Evolutionary conservation across 2,329 filamentous ascomycete genomes (phyloP), one percentile per base, ranked within the genome.

Genomic region (Hypoxylon sp.): DNA sequence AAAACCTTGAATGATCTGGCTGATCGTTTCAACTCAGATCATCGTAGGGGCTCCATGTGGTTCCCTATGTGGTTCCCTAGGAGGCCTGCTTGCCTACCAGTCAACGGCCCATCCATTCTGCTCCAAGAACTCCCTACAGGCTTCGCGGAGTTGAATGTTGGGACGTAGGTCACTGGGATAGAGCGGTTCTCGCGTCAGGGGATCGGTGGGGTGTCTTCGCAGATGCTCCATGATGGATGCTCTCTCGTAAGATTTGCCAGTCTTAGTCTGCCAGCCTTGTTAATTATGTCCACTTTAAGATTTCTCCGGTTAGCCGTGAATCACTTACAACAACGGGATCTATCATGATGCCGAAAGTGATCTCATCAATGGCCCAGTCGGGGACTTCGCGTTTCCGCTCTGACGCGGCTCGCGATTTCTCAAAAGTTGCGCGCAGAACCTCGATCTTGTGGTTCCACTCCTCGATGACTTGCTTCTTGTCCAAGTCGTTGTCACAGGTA

Each of bases 41-140:
- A 9, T 56, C 5, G 11, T 10, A 17, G 19, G 30, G 17, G 21
- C 30, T 21, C 5, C 7, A 4, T 21, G n/a, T n/a, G n/a, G n/a
- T n/a, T n/a, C n/a, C n/a, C n/a, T n/a, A n/a, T 14, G 2, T n/a
- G 14, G 23, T 6, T 6, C 21, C 4, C 19, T 19, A 5, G 14
- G 36, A 19, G 38, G 2, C 2, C 23, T 30, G 6, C 46, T 38
- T 9, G 10, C 1, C 34, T 72, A 97, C 91, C 92, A 98, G 78
- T 98, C 94, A 41, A 92, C 94, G 0, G 94, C 93, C 93, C 96
- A 97, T 9, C 93, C 94, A 74, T 97, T 98, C 72, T 92, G 84
- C 28, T 92, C 86, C 64, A 98, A 82, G 74, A 97, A 98, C 72
- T 96, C 92, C 49, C 92, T 89, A 76, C 93, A 97, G 0, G 93